A percentile compares a stretch with the other conserved stretches of the same genome.
Conservation (phyloP, 2,329 filamentous ascomycete species). For the Bipolaris sorokiniana region DNA sequence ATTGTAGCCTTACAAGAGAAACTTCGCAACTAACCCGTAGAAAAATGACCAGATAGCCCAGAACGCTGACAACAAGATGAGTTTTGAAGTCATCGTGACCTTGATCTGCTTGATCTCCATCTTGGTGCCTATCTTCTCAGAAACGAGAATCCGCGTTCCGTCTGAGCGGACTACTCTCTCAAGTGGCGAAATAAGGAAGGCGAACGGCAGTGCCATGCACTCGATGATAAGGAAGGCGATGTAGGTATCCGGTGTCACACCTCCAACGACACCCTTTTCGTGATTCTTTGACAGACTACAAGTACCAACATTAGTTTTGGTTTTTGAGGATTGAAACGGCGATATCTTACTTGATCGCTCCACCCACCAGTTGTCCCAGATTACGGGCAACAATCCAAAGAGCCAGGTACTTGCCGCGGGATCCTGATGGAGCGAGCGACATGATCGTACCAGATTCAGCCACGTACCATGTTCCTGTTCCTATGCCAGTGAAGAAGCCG, state of each 20-base stretch:
- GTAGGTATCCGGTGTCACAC: conserved; percentile 55
- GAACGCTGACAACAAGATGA: conserved; percentile 50
- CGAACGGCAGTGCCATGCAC: conserved; percentile 55
- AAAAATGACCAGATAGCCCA: conserved; percentile 58
- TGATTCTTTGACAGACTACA: conserved; percentile 37
- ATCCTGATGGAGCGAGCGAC: conserved; percentile 55
- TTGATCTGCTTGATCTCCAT: conserved; percentile 50
- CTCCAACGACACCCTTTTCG: conserved; percentile 39
- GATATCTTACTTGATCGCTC: conserved; percentile 48
- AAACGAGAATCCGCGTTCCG: conserved; percentile 52
- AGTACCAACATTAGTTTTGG: background rate
- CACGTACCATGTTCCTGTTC: conserved; percentile 56
- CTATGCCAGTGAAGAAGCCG: conserved; percentile 36
- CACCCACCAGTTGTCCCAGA: conserved; percentile 56
- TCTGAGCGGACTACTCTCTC: conserved; percentile 56
- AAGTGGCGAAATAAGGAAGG: conserved; percentile 55
- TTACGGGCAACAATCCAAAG: conserved; percentile 58
- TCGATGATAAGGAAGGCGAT: conserved; percentile 58
- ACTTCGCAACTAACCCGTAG: conserved; percentile 37
- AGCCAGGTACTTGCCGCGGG: conserved; percentile 57
- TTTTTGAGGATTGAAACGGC: background rate
- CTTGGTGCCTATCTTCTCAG: conserved; percentile 51
- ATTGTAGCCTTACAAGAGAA: no score
- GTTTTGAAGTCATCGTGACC: conserved; percentile 45
- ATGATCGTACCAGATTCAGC: conserved; percentile 58